These are phyloP conservation scores for Aristolochia contorta DNA, from an alignment of 164 flowering plant species.

Conservation along the genomic window DNA sequence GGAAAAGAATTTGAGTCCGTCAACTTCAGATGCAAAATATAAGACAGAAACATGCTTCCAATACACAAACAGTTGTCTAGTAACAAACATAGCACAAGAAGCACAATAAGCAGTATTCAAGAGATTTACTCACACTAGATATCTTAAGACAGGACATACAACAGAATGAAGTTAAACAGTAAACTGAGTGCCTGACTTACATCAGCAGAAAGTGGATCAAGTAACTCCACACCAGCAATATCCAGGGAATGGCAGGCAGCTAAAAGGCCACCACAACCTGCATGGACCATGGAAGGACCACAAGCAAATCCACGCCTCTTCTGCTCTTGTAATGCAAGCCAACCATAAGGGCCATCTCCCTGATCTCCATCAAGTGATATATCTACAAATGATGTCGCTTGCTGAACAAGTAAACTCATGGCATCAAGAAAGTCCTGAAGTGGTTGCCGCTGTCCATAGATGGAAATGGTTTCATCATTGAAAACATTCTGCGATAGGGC, in stretches of 20 bases:
- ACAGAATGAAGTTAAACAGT: background rate
- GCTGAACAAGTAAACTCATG: conserved; percentile 82
- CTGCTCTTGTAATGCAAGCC: conserved; percentile 96
- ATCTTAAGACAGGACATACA: too few relatives aligned
- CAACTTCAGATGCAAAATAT: too few relatives aligned
- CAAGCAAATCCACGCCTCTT: conserved; percentile 85
- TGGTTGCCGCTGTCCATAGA: conserved; percentile 72
- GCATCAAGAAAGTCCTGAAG: conserved; percentile 91
- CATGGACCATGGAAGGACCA: conserved; percentile 94
- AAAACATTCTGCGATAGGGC: conserved; percentile 43
- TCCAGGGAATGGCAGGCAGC: conserved; percentile 89
- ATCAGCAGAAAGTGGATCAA: conserved; percentile 80
- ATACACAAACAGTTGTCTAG: too few relatives aligned
- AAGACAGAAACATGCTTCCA: too few relatives aligned
- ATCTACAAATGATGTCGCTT: conserved; percentile 92
- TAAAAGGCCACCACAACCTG: conserved; percentile 95
- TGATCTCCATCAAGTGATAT: conserved; percentile 72
- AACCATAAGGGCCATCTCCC: conserved; percentile 85
- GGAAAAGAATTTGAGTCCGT: too few relatives aligned
- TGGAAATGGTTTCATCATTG: conserved; percentile 50
- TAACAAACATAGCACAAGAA: too few relatives aligned
- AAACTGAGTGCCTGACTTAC: conserved; percentile 34
- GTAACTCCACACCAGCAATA: conserved; percentile 83
- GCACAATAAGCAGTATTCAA: too few relatives aligned
- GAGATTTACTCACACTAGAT: too few relatives aligned